phyloP scores from a whole-genome alignment of 345 rosid species.

The Anastatica hierochuntica region DNA sequence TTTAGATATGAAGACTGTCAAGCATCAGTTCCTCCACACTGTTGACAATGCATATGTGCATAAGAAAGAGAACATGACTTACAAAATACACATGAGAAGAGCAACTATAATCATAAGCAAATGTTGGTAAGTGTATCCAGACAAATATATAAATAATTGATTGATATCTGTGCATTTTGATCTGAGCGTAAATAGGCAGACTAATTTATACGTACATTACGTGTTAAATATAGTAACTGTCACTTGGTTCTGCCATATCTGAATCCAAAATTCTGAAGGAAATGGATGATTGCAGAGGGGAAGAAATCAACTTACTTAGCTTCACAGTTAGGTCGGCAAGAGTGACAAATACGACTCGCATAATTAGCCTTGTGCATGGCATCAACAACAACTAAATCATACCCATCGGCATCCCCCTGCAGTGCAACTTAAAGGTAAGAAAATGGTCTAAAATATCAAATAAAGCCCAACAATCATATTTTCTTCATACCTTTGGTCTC shows the following conservation, averaged over 20 bases:
- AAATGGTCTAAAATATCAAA: constrained; percentile 12
- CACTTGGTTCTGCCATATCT: constrained; percentile 10
- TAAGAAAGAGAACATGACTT: not conserved
- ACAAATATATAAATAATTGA: not conserved
- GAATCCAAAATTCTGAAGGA: constrained; percentile 8
- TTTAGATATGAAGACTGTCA: not conserved
- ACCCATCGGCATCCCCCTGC: constrained; percentile 99
- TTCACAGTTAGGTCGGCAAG: constrained; percentile 99
- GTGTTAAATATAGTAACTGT: not conserved
- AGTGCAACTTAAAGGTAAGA: constrained; percentile 22
- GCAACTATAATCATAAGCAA: constrained; percentile 1
- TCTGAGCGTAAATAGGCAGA: constrained; percentile 1
- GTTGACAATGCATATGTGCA: not conserved
- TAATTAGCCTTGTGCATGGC: constrained; percentile 99
- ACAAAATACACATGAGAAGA: not conserved
- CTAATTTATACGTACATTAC: constrained; percentile 10
- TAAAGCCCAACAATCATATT: constrained; percentile 17
- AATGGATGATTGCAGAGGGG: not conserved
- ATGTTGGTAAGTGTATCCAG: constrained; percentile 6
- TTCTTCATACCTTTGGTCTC: constrained; percentile 82
- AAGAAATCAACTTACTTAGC: constrained; percentile 65
- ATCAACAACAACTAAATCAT: constrained; percentile 98
- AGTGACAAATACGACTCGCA: constrained; percentile 98
- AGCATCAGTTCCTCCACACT: constrained; percentile 1
- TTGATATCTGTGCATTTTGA: not conserved